phyloP scores from a whole-genome alignment of 768 basidiomycete genomes.

The Lactifluus hygrophoroides region DNA sequence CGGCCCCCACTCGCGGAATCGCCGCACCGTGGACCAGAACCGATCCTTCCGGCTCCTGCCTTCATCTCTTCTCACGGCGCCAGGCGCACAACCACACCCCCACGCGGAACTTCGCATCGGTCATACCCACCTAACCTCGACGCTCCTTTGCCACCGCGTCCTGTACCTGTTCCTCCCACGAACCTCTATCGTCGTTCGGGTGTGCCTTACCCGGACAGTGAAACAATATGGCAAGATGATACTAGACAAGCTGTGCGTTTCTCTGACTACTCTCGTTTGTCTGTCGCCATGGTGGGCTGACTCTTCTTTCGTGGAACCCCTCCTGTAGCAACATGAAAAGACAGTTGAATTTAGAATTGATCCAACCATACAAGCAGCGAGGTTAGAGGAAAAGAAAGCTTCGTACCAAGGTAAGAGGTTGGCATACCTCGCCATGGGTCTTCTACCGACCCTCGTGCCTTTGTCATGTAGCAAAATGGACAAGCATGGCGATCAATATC shows the following conservation, averaged over 20 bases:
- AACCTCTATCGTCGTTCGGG: not conserved
- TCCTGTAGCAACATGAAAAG: not conserved
- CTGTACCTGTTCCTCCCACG: not conserved
- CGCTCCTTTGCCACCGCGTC: not conserved
- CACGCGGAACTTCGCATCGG: not conserved
- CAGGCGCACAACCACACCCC: not conserved
- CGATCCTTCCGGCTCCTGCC: not conserved
- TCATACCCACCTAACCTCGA: not conserved
- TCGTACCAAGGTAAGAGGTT: not conserved
- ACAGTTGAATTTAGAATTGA: not conserved
- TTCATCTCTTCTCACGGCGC: not conserved
- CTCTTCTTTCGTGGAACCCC: no score
- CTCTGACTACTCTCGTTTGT: not conserved
- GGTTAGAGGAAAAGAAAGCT: not conserved
- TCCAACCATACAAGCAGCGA: not conserved
- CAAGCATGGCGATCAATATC: conserved; percentile 19
- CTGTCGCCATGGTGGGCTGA: not conserved
- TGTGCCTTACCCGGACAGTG: not conserved
- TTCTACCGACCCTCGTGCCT: not conserved
- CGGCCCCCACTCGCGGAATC: not conserved
- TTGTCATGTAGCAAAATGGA: conserved; percentile 15
- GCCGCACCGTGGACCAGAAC: not conserved
- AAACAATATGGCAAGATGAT: no score
- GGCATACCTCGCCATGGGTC: no score
- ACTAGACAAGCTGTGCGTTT: not conserved